Base-by-base conservation (phyloP, 1,284 basidiomycete genomes). In the Trichosporon sp. region DNA sequence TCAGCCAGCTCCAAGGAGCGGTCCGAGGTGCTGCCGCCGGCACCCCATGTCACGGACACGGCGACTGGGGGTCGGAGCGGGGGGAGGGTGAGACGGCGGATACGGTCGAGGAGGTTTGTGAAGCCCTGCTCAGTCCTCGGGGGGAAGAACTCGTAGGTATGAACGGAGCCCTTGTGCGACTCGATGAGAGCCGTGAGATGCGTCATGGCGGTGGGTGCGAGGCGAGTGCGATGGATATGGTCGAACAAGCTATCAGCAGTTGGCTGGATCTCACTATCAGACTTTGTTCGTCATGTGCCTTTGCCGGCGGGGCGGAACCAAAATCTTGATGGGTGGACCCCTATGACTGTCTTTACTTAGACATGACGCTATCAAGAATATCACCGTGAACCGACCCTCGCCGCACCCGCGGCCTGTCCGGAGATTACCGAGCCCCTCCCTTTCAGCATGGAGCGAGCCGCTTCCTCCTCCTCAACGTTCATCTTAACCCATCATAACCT, bases 131-230 rank as follows among this genome's bases (percentile, higher is more conserved):
- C 91, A 63, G 96, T 98, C 72, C 93, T 89, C 2, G 96, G 95
- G 40, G 96, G 96, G 81, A 98, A 98, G 88, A 97, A 98, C 83
- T 96, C 93, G 84, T 95, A 92, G 8, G 92, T 91, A 82, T 90
- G 94, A 82, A 93, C 94, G 0, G 92, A 91, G 31, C 46, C 54
- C 14, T 70, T 31, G 19, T 65, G 21, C 63, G 51, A 37, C 12
- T 61, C 66, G 26, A 75, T 51, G 32, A 73, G 71, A 14, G 64
- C 14, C 4, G 68, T 68, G 51, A 75, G 68, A 61, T 74, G 74
- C 26, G 74, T 68, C 74, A 75, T 75, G 59, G 67, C 48, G 46
- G 37, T 6, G 26, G 32, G 14, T 14, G 32, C 19, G 35, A 32
- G 51, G 51, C 59, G 59, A 54, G 37, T 31, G 21, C n/a, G 38